These are phyloP conservation scores for Penicillium sp. DNA, from an alignment of 2,329 filamentous ascomycete species.

Conservation along the genomic window DNA sequence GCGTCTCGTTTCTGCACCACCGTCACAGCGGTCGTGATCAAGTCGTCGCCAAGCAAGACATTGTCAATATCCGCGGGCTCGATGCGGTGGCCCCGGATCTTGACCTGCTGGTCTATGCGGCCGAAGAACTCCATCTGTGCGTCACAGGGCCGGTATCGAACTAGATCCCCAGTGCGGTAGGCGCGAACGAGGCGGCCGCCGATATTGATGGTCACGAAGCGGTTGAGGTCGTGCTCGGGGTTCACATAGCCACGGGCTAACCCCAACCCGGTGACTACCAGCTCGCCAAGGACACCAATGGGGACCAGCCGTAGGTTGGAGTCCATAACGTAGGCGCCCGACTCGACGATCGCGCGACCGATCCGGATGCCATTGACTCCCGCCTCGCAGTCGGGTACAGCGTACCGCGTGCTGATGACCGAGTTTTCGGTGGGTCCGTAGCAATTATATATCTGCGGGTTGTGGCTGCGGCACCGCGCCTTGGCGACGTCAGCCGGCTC, in stretches of 20 bases:
- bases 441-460: not conserved
- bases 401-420: not conserved
- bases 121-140: not conserved
- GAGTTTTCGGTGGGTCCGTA: not conserved
- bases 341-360: not conserved
- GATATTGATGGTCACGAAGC: not conserved
- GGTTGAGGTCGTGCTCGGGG: not conserved
- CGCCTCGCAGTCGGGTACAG: not conserved
- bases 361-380: not conserved
- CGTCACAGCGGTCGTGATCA: not conserved
- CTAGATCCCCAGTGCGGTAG: not conserved
- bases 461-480: not conserved
- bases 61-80: not conserved
- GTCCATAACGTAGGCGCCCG: not conserved
- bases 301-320: not conserved
- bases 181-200: not conserved
- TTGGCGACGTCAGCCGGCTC: not conserved
- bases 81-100: not conserved
- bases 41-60: not conserved
- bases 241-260: not conserved
- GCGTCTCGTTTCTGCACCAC: not conserved
- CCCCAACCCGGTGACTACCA: not conserved
- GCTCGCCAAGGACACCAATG: not conserved
- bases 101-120: not conserved
- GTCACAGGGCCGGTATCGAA: not conserved